phyloP scores from a whole-genome alignment of 768 basidiomycete species.

The Xerocomus spinulosus region DNA sequence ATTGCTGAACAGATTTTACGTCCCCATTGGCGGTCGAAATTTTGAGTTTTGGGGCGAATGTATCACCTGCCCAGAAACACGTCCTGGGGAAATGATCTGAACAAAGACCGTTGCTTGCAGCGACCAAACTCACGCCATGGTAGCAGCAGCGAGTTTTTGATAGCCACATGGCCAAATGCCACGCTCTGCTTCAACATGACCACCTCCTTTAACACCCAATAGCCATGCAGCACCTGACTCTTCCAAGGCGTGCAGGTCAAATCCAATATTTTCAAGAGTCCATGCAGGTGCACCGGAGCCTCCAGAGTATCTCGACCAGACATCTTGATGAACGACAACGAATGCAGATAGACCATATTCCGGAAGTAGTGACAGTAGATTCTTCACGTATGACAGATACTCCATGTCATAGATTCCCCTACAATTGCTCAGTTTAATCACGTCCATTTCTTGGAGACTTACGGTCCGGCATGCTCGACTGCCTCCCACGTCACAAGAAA shows the following conservation, averaged over 20 bases:
- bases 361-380: conserved; percentile 64
- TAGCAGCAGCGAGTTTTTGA: conserved; percentile 87
- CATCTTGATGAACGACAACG: conserved; percentile 87
- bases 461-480: conserved; percentile 91
- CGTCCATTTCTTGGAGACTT: conserved; percentile 33
- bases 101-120: background rate
- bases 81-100: conserved; percentile 46
- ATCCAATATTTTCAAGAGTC: conserved; percentile 84
- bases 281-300: conserved; percentile 97
- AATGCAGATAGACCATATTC: conserved; percentile 70
- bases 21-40: conserved; percentile 45
- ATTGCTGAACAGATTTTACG: conserved; percentile 67
- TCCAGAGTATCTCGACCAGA: conserved; percentile 92
- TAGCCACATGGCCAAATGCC: conserved; percentile 94
- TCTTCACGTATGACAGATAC: conserved; percentile 76
- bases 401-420: conserved; percentile 83
- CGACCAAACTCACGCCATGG: conserved; percentile 68
- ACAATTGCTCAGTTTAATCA: background rate
- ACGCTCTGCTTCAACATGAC: conserved; percentile 70
- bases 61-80: conserved; percentile 89
- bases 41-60: conserved; percentile 72
- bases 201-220: conserved; percentile 69
- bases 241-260: conserved; percentile 77
- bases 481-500: conserved; percentile 98
- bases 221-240: conserved; percentile 86